Evolutionary conservation across 2,329 filamentous ascomycete genomes (phyloP).

Genomic region (Fusarium hainanense): DNA sequence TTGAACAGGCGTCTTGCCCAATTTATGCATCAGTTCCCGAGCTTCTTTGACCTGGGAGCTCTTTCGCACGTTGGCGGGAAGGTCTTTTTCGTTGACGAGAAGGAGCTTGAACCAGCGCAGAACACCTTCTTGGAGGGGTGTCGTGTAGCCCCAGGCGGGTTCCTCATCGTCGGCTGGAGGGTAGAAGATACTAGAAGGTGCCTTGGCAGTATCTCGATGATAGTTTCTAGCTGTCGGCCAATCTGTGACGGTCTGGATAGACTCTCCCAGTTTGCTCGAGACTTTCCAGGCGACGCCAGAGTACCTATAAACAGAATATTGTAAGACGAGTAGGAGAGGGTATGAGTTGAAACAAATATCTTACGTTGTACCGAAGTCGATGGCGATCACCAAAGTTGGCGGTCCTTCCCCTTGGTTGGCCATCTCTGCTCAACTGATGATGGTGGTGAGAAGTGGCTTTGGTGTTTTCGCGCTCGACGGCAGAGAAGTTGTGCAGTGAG

Average conservation of each 20-base stretch:
- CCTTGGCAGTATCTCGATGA: constrained; percentile 50
- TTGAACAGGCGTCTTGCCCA: constrained; percentile 44
- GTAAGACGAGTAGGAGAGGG: not conserved
- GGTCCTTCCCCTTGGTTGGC: not conserved
- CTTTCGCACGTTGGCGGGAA: constrained; percentile 41
- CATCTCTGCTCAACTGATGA: not conserved
- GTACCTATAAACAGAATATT: constrained; percentile 44
- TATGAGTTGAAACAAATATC: accelerated
- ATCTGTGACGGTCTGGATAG: constrained; percentile 48
- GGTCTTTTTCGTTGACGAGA: constrained; percentile 51
- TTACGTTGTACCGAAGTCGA: constrained; percentile 36
- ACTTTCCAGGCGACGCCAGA: constrained; percentile 56
- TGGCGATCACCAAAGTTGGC: constrained; percentile 22
- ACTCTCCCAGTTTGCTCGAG: constrained; percentile 34
- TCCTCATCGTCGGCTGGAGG: not conserved
- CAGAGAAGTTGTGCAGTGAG: not conserved
- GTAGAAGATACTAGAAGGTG: constrained; percentile 46
- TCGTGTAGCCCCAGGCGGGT: constrained; percentile 50
- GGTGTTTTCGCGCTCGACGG: not conserved
- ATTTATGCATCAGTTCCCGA: not conserved
- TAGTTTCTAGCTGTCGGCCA: constrained; percentile 43
- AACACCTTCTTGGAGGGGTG: constrained; percentile 36
- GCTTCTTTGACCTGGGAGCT: constrained; percentile 41
- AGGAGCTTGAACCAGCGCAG: constrained; percentile 58
- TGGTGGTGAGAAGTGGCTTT: not conserved